Evolutionary conservation across 371 early-diverging fungal genomes (phyloP).

Genomic region (Basidiobolus heterosporus): DNA sequence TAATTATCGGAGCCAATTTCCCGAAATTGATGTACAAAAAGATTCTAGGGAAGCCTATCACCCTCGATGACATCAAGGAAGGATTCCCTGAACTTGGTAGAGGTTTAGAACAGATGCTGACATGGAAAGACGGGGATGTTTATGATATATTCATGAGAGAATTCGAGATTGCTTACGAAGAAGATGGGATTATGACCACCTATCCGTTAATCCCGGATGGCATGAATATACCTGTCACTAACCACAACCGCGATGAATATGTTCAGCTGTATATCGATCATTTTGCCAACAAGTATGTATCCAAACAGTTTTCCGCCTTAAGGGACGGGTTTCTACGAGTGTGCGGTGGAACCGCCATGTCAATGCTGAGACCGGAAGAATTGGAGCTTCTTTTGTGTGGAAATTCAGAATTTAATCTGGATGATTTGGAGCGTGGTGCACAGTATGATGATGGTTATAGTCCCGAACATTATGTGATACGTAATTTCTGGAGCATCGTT

Average conservation of each 20-base stretch:
- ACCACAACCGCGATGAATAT: constrained; percentile 42
- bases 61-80: constrained; percentile 31
- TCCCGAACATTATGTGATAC: constrained; percentile 15
- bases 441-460: constrained; percentile 10
- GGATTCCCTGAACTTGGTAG: constrained; percentile 47
- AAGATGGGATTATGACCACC: constrained; percentile 45
- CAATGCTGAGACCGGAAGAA: constrained; percentile 65
- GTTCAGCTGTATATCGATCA: constrained; percentile 45
- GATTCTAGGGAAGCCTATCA: constrained; percentile 30
- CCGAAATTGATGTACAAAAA: constrained; percentile 86
- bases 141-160: constrained; percentile 61
- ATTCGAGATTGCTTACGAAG: constrained; percentile 63
- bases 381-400: constrained; percentile 90
- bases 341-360: constrained; percentile 60
- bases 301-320: constrained; percentile 72
- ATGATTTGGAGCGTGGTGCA: constrained; percentile 10
- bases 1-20: constrained; percentile 76
- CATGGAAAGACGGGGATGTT: constrained; percentile 62
- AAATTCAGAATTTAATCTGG: constrained; percentile 6
- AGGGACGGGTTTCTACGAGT: constrained; percentile 78
- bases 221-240: constrained; percentile 47
- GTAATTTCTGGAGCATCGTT: constrained; percentile 85
- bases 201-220: constrained; percentile 59
- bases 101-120: constrained; percentile 56
- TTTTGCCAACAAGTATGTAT: constrained; percentile 44